These are phyloP conservation scores for Serendipita sp. DNA, from an alignment of 768 basidiomycete genomes.

Conservation along the genomic window DNA sequence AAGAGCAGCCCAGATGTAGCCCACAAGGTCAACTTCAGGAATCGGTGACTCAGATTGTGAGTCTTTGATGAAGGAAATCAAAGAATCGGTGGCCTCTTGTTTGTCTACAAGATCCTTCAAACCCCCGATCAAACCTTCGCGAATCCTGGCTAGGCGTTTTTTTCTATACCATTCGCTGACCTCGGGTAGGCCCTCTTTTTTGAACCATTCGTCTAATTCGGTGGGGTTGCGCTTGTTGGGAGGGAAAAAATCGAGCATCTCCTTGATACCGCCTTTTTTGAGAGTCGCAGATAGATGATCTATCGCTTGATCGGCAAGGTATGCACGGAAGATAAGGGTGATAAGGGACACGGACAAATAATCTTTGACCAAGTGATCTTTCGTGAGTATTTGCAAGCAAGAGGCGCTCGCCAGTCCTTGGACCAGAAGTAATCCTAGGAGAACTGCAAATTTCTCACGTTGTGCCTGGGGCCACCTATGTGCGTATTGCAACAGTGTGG, in stretches of 20 bases:
- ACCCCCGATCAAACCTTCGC: slow-evolving; percentile 55
- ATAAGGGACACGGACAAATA: slow-evolving; percentile 65
- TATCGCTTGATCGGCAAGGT: slow-evolving; percentile 68
- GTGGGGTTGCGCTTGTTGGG: slow-evolving; percentile 60
- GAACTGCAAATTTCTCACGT: slow-evolving; percentile 69
- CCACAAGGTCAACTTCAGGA: slow-evolving; percentile 68
- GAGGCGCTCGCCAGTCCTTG: slow-evolving; percentile 66
- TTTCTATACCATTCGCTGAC: slow-evolving; percentile 93
- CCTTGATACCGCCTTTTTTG: slow-evolving; percentile 71
- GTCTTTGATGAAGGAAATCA: slow-evolving; percentile 54
- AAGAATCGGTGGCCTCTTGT: slow-evolving; percentile 57
- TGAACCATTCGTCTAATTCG: slow-evolving; percentile 74
- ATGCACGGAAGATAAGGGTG: slow-evolving; percentile 65
- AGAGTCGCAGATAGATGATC: slow-evolving; percentile 75
- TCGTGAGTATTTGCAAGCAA: slow-evolving; percentile 68
- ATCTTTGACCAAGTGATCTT: slow-evolving; percentile 93
- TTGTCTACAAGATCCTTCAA: slow-evolving; percentile 55
- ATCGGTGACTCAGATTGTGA: slow-evolving; percentile 68
- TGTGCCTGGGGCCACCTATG: slow-evolving; percentile 66
- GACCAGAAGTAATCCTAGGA: slow-evolving; percentile 67
- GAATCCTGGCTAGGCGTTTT: slow-evolving; percentile 68
- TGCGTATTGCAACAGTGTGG: slow-evolving; percentile 73
- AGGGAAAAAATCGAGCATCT: slow-evolving; percentile 79
- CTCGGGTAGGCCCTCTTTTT: slow-evolving; percentile 55
- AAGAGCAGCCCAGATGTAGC: slow-evolving; percentile 85